Conservation (phyloP, 2,329 filamentous ascomycete genomes). For the Fusarium sp. region DNA sequence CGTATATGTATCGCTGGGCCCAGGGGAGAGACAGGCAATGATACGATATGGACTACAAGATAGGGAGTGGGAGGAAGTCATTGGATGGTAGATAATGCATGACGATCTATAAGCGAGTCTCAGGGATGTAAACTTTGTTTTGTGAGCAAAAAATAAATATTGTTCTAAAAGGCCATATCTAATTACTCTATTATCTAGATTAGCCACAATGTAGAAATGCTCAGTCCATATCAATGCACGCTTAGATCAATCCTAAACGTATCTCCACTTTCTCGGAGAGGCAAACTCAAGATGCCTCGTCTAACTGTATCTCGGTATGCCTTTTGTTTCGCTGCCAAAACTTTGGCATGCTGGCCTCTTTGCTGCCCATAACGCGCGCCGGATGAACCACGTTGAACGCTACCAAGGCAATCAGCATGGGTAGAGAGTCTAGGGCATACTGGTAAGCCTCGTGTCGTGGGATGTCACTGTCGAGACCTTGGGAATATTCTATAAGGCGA, state of each 20-base stretch:
- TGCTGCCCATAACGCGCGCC: background rate
- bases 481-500: background rate
- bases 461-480: background rate
- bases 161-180: no score
- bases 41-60: background rate
- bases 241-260: background rate
- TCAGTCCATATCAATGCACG: accelerated
- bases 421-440: background rate
- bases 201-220: no score
- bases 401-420: background rate
- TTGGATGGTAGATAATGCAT: background rate
- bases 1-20: background rate
- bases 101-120: no score
- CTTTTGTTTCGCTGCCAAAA: background rate
- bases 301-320: background rate
- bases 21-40: background rate
- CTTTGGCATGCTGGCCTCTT: background rate
- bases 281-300: background rate
- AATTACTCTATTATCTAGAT: no score
- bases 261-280: accelerated
- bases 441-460: background rate
- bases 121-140: no score
- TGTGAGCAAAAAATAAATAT: no score
- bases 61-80: background rate
- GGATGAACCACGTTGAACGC: background rate